phyloP scores from a whole-genome alignment of 352 stramenopile species.

The Phytophthora fragariaefolia region DNA sequence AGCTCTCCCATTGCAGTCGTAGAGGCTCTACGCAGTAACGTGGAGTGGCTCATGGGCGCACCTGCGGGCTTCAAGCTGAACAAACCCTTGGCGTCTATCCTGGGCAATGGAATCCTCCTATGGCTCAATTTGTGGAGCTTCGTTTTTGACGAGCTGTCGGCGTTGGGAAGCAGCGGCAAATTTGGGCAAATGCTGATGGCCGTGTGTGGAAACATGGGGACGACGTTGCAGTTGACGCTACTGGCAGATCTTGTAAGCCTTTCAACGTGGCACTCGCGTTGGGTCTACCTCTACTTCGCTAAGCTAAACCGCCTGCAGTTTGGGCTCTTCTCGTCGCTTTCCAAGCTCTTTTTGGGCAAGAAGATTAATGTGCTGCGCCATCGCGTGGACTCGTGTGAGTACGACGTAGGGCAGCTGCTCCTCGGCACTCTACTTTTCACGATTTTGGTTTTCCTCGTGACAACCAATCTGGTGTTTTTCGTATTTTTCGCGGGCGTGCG shows the following conservation, averaged over 20 bases:
- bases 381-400: conserved; percentile 94
- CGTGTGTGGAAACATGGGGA: conserved; percentile 44
- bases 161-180: not conserved
- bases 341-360: conserved; percentile 94
- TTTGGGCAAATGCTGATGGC: conserved; percentile 19
- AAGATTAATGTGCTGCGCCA: conserved; percentile 94
- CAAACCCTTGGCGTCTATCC: conserved; percentile 83
- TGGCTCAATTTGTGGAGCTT: conserved; percentile 84
- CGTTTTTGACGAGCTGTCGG: conserved; percentile 40
- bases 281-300: conserved; percentile 88
- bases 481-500: conserved; percentile 91
- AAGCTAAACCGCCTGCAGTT: conserved; percentile 88
- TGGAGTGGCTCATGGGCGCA: conserved; percentile 78
- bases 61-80: conserved; percentile 91
- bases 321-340: conserved; percentile 84
- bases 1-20: conserved; percentile 49
- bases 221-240: conserved; percentile 78
- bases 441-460: conserved; percentile 93
- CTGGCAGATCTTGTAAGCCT: conserved; percentile 78
- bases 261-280: conserved; percentile 86
- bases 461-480: conserved; percentile 94
- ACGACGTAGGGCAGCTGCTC: conserved; percentile 90
- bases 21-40: conserved; percentile 54
- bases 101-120: conserved; percentile 85
- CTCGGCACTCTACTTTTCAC: conserved; percentile 94